A percentile compares a stretch with the other conserved stretches of the same genome.
Conservation (phyloP, 2,329 filamentous ascomycete genomes). For the Graphiopsis chlorocephala region DNA sequence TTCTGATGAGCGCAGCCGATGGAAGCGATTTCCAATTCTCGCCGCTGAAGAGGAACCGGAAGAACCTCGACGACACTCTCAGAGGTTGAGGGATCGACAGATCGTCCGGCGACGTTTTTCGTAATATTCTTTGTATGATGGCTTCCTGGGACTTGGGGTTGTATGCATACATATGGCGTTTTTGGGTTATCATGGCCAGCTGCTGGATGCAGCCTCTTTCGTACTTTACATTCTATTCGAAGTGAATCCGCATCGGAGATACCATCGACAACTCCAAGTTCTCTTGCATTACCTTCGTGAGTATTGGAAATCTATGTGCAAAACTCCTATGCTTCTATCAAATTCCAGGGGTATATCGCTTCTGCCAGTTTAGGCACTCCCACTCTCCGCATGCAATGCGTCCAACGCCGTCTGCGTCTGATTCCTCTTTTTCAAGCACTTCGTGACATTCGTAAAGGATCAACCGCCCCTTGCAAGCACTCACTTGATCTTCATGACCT, state of each 20-base stretch:
- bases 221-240: not conserved
- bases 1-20: slow-evolving; percentile 31
- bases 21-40: slow-evolving; percentile 39
- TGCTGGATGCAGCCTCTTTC: not conserved
- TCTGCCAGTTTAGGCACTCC: not conserved
- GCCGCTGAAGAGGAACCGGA: slow-evolving; percentile 35
- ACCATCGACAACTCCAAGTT: not conserved
- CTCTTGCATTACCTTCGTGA: not conserved
- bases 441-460: not conserved
- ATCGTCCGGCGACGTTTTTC: not conserved
- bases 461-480: not conserved
- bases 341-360: slow-evolving; percentile 11
- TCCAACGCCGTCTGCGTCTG: not conserved
- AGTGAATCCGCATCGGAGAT: not conserved
- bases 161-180: slow-evolving; percentile 5
- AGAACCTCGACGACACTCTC: slow-evolving; percentile 34
- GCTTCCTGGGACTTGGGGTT: not conserved
- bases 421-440: not conserved
- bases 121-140: slow-evolving; percentile 10
- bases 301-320: not conserved
- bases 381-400: not conserved
- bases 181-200: not conserved
- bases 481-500: slow-evolving; percentile 36
- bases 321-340: not conserved
- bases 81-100: slow-evolving; percentile 18